Conservation (phyloP, 139 green algal species). For the Picochlorum costavermella region DNA sequence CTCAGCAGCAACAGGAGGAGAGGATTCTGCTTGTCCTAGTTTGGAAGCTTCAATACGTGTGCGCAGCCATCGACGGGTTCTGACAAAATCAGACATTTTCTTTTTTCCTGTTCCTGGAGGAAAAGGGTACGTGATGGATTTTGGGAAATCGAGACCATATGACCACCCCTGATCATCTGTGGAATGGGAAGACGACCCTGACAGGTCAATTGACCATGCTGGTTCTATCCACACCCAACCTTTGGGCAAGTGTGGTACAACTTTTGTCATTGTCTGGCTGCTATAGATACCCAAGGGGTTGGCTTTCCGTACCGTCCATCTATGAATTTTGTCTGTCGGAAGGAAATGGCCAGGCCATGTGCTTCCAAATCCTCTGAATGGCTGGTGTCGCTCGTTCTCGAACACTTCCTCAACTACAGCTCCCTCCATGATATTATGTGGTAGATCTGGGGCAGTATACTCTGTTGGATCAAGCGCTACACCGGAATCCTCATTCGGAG, state of each 20-base stretch:
- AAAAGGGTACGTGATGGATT: slow-evolving; percentile 31
- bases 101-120: slow-evolving; percentile 21
- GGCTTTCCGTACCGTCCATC: slow-evolving; percentile 42
- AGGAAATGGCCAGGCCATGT: slow-evolving; percentile 82
- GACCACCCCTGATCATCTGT: slow-evolving; percentile 62
- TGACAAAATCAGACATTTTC: slow-evolving; percentile 52
- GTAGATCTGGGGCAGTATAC: background rate
- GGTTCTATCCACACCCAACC: slow-evolving; percentile 52
- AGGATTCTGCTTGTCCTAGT: background rate
- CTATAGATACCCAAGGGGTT: background rate
- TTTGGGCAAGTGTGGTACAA: slow-evolving; percentile 8
- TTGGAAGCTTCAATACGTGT: slow-evolving; percentile 26
- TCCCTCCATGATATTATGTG: background rate
- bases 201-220: slow-evolving; percentile 63
- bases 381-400: slow-evolving; percentile 81
- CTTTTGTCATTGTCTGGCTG: slow-evolving; percentile 8
- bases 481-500: background rate
- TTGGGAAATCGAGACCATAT: slow-evolving; percentile 71
- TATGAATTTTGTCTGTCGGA: slow-evolving; percentile 62
- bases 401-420: slow-evolving; percentile 65
- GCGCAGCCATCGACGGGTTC: slow-evolving; percentile 51
- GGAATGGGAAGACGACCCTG: slow-evolving; percentile 27
- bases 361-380: slow-evolving; percentile 75
- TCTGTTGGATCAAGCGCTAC: background rate
- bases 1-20: background rate